Conservation (phyloP, 2,329 filamentous ascomycete genomes). For the Colletotrichum orchidophilum region DNA sequence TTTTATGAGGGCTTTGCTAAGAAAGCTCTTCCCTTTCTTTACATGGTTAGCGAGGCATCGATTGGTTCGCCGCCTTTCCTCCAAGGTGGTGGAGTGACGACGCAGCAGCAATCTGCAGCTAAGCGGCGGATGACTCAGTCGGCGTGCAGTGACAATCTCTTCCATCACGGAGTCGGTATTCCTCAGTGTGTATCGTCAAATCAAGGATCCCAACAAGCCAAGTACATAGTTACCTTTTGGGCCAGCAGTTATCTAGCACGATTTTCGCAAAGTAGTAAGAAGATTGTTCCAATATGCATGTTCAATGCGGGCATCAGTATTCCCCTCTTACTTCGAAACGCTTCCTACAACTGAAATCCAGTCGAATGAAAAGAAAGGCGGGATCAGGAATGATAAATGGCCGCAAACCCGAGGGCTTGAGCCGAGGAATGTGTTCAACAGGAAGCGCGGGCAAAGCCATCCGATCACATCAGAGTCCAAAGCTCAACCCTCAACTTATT, state of each 20-base stretch:
- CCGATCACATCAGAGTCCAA: not conserved
- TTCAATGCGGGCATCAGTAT: not conserved
- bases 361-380: no score
- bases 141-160: not conserved
- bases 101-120: not conserved
- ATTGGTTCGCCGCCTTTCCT: not conserved
- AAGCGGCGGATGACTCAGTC: slow-evolving; percentile 5
- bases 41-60: not conserved
- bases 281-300: not conserved
- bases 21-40: not conserved
- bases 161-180: not conserved
- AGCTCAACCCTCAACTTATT: not conserved
- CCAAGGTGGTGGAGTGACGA: not conserved
- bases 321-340: not conserved
- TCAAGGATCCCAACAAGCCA: not conserved
- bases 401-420: no score
- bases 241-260: not conserved
- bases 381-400: no score
- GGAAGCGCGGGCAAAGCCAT: not conserved
- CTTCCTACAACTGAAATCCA: not conserved
- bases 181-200: not conserved
- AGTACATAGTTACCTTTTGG: not conserved
- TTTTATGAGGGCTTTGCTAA: not conserved
- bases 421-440: not conserved
- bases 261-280: not conserved